Evolutionary conservation across 768 basidiomycete species (phyloP).

Genomic region (Suillus decipiens): DNA sequence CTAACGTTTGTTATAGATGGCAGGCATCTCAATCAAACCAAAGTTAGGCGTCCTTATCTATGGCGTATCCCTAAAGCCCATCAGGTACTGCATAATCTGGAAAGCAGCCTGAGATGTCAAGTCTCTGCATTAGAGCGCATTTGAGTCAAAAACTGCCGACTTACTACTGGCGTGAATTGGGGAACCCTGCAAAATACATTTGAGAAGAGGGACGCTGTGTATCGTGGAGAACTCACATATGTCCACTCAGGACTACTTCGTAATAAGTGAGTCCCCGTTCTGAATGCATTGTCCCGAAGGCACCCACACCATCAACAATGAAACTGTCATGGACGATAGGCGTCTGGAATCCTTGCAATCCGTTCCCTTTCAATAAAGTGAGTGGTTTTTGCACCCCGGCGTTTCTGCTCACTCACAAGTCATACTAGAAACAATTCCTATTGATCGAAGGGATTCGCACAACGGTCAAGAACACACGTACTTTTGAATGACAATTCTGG

Average conservation of each 20-base stretch:
- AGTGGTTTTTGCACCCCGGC: not conserved
- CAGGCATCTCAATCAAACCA: not conserved
- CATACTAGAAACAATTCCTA: constrained; percentile 35
- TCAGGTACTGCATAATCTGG: constrained; percentile 61
- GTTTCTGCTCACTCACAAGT: constrained; percentile 35
- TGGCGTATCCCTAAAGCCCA: constrained; percentile 56
- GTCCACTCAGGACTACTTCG: constrained; percentile 69
- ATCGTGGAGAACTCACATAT: constrained; percentile 45
- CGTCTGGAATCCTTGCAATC: constrained; percentile 68
- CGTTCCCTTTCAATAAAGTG: constrained; percentile 3
- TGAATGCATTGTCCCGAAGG: constrained; percentile 61
- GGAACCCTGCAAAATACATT: constrained; percentile 38
- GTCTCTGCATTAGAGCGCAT: not conserved
- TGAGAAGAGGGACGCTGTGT: not conserved
- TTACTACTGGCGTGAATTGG: constrained; percentile 61
- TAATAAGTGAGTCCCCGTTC: constrained; percentile 70
- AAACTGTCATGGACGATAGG: constrained; percentile 68
- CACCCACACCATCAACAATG: constrained; percentile 69
- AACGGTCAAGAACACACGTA: constrained; percentile 27
- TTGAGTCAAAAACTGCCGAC: constrained; percentile 20
- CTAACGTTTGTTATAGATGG: not conserved
- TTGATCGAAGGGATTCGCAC: not conserved
- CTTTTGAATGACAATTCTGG: constrained; percentile 63
- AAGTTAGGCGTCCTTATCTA: constrained; percentile 22
- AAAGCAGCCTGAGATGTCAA: constrained; percentile 50